These are phyloP conservation scores for Blastobotrys malaysiensis DNA, from an alignment of 1,139 yeast species.

Conservation along the genomic window DNA sequence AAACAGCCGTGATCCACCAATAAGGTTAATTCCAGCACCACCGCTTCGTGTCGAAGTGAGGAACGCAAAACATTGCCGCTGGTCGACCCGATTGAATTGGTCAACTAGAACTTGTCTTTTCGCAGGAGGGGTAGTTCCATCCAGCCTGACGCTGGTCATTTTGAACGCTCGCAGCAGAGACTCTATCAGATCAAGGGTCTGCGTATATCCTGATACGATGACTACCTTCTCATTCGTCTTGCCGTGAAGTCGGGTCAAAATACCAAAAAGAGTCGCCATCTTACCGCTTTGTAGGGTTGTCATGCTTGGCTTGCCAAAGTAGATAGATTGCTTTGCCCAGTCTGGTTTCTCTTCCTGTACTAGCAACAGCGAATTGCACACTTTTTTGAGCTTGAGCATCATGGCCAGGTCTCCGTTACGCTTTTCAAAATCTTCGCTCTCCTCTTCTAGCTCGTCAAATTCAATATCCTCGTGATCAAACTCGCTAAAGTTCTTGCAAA, in stretches of 20 bases:
- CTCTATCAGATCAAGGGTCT: slow-evolving; percentile 76
- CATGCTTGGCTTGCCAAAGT: slow-evolving; percentile 2
- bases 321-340: neutral
- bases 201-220: slow-evolving; percentile 82
- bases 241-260: slow-evolving; percentile 28
- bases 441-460: slow-evolving; percentile 1
- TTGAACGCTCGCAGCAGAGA: slow-evolving; percentile 46
- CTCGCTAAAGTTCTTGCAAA: slow-evolving; percentile 29
- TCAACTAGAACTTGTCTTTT: slow-evolving; percentile 62
- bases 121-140: slow-evolving; percentile 74
- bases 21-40: slow-evolving; percentile 84
- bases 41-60: slow-evolving; percentile 88
- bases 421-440: slow-evolving; percentile 4
- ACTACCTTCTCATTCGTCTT: slow-evolving; percentile 67
- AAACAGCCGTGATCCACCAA: slow-evolving; percentile 84
- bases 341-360: slow-evolving; percentile 33
- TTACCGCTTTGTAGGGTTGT: slow-evolving; percentile 30
- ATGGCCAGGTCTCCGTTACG: slow-evolving; percentile 51
- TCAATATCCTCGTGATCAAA: neutral
- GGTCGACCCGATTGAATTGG: slow-evolving; percentile 53
- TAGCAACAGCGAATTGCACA: slow-evolving; percentile 77
- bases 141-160: slow-evolving; percentile 58
- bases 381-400: slow-evolving; percentile 70
- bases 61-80: slow-evolving; percentile 52
- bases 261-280: slow-evolving; percentile 28